A percentile compares a stretch with the other conserved stretches of the same genome.
Conservation (phyloP, 1,284 basidiomycete genomes). For the Serendipita sp. region DNA sequence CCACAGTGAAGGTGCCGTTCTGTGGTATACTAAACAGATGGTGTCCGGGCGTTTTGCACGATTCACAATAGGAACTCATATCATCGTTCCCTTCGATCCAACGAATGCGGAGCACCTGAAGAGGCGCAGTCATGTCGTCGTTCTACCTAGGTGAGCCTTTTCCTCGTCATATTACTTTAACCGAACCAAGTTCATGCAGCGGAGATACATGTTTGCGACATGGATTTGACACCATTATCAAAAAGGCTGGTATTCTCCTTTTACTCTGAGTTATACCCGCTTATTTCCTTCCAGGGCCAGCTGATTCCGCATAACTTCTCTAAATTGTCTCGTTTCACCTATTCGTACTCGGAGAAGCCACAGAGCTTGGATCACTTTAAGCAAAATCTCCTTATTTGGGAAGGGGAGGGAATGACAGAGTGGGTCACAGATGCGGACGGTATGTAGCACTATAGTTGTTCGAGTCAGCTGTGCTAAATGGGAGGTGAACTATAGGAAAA, state of each 20-base stretch:
- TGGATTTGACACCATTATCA: not conserved
- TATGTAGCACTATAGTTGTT: not conserved
- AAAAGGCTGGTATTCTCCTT: not conserved
- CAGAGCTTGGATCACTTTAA: not conserved
- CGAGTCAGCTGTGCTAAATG: not conserved
- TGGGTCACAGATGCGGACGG: not conserved
- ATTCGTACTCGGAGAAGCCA: not conserved
- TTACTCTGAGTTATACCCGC: not conserved
- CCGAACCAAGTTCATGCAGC: not conserved
- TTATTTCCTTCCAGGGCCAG: not conserved
- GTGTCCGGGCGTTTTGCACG: not conserved
- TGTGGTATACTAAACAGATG: not conserved
- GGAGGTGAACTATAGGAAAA: not conserved
- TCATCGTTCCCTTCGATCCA: not conserved
- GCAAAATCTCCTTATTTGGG: not conserved
- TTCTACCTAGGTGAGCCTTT: not conserved
- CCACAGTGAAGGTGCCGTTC: not conserved
- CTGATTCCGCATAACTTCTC: not conserved
- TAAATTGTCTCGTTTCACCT: not conserved
- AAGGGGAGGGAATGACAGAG: not conserved
- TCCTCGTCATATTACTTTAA: not conserved
- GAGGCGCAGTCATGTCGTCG: not conserved
- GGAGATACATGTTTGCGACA: not conserved
- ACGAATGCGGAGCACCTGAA: not conserved
- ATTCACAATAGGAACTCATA: not conserved